phyloP scores from a whole-genome alignment of 192 early-diverging fungal genomes.

The Neocallimastix lanati region DNA sequence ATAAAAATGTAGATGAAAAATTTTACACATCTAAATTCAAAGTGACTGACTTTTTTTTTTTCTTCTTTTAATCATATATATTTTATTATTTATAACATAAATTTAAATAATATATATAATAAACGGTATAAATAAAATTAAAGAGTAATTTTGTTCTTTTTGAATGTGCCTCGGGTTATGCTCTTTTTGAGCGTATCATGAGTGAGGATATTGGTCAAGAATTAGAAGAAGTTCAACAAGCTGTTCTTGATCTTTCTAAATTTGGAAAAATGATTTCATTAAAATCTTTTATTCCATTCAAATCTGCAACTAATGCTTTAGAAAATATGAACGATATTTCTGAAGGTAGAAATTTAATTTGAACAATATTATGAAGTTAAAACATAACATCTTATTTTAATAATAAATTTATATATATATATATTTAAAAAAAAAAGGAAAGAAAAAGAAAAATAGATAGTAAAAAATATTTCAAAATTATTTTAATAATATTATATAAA shows the following conservation, averaged over 20 bases:
- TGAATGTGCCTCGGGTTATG: slow-evolving; percentile 92
- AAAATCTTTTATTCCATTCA: slow-evolving; percentile 93
- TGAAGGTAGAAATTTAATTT: slow-evolving; percentile 48
- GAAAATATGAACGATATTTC: slow-evolving; percentile 97
- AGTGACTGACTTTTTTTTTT: too few relatives aligned
- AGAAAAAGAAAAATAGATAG: too few relatives aligned
- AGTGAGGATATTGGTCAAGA: slow-evolving; percentile 91
- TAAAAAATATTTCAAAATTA: too few relatives aligned
- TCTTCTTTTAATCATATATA: too few relatives aligned
- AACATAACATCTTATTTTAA: neutral
- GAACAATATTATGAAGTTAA: neutral
- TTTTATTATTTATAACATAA: too few relatives aligned
- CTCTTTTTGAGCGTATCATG: slow-evolving; percentile 82
- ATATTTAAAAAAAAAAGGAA: too few relatives aligned
- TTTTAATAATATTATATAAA: too few relatives aligned
- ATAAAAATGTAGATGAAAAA: too few relatives aligned
- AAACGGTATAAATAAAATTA: neutral
- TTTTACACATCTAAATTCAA: too few relatives aligned
- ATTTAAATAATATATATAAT: too few relatives aligned
- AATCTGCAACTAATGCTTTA: slow-evolving; percentile 85
- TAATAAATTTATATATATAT: too few relatives aligned
- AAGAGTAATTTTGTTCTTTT: slow-evolving; percentile 39
- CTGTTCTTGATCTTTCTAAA: slow-evolving; percentile 64
- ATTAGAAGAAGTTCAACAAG: slow-evolving; percentile 68
- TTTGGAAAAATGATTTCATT: slow-evolving; percentile 82